Evolutionary conservation across 305 asterid species (phyloP).

Genomic region (Fraxinus latifolia): DNA sequence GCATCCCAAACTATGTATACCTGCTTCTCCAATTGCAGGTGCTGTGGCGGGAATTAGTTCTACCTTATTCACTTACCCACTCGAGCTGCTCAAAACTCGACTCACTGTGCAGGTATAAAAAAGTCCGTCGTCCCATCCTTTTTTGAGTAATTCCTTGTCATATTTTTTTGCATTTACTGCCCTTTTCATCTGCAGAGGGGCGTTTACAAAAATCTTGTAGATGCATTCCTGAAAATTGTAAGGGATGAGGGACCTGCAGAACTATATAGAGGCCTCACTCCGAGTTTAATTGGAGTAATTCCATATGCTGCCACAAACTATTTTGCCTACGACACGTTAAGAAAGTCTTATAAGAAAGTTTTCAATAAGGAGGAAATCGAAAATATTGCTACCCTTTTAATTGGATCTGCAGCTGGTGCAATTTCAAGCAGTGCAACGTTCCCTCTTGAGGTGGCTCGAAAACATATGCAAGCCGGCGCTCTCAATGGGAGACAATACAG

Average conservation of each 20-base stretch:
- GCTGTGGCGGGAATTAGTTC: constrained; percentile 98
- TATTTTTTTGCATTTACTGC: not conserved
- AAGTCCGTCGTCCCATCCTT: not conserved
- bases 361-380: constrained; percentile 40
- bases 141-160: not conserved
- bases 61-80: constrained; percentile 89
- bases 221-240: constrained; percentile 39
- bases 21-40: constrained; percentile 85
- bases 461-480: constrained; percentile 51
- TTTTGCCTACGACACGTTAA: constrained; percentile 44
- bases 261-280: constrained; percentile 46
- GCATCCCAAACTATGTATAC: constrained; percentile 61
- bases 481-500: constrained; percentile 36
- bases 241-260: constrained; percentile 47
- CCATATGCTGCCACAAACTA: constrained; percentile 53
- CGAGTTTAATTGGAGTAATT: constrained; percentile 49
- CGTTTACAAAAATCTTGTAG: constrained; percentile 39
- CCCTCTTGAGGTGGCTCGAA: constrained; percentile 52
- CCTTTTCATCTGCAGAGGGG: constrained; percentile 35
- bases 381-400: constrained; percentile 46
- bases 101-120: constrained; percentile 74
- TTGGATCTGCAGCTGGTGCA: constrained; percentile 54
- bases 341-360: constrained; percentile 41
- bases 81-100: constrained; percentile 92
- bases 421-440: constrained; percentile 37